Evolutionary conservation across 2,329 filamentous ascomycete species (phyloP), one percentile per base, ranked within the genome.

Genomic region (Daldinia sp.): DNA sequence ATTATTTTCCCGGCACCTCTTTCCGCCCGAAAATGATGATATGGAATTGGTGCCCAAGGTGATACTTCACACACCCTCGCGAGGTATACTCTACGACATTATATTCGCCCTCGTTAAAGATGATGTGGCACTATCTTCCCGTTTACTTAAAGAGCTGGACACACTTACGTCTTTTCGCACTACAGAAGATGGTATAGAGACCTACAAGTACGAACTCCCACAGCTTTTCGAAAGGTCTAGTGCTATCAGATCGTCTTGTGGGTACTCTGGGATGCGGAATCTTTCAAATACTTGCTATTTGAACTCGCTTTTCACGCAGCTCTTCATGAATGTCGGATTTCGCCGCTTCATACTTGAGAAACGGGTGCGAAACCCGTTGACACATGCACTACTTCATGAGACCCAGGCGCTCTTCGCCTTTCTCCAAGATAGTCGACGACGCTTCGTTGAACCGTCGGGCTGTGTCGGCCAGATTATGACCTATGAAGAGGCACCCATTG

Each of bases 211-310:
- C 64, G 85, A 91, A 0, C 78, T 90, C 3, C 79, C 79, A 3
- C 85, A 82, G 72, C 77, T 81, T 47, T 90, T 91, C 64, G 91
- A 94, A 51, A 83, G 89, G 30, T 77, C 77, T 35, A 88, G 86
- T 71, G 85, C 87, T 13, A 84, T 96, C n/a, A 87, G 93, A 64
- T 88, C 92, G 1, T 78, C 86, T 1, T 91, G 91, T 65, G 93
- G 93, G 17, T 96, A 96, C 74, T 87, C 91, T n/a, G 95, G 95
- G 1, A 78, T 99, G n/a, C 85, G 85, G 58, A 99, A 99, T 72
- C 84, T 97, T 13, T 95, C 93, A 8, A 97, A 97, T 74, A 98
- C 96, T 0, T 99, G 95, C 77, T 99, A 99, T 75, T 85, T 98
- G 74, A 99, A 99, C 75, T 98, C 95, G 0, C 81, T 99, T 0